Base-by-base conservation (phyloP, 805 yeast genomes). In the Ogataea haglerorum region DNA sequence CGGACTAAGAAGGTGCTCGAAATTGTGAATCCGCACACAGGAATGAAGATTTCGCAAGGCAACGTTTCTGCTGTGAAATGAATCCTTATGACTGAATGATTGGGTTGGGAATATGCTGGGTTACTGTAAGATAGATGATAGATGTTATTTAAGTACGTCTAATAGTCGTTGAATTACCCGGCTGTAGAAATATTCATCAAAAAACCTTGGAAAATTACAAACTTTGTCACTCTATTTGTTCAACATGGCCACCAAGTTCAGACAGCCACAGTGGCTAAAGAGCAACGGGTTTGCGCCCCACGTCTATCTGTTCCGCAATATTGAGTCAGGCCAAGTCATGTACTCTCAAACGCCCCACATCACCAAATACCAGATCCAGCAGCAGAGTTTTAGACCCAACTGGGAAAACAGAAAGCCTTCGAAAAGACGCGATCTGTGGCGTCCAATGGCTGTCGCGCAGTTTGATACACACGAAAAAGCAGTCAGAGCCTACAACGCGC, bases 351-450 rank as follows among this genome's bases (percentile, higher is more conserved):
- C 85, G 10, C 93, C 96, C 28, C 72, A 70, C 44, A 71, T 81
- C 67, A 39, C 74, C 47, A 29, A 52, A 28, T 63, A 70, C 30
- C 84, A 84, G 60, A 79, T 86, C 46, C 76, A 80, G 45, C 71
- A 67, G 47, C 93, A 83, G 67, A 87, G 85, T 61, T 74, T 73
- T 47, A 73, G 86, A 57, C 95, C 96, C 32, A 86, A 88, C 69
- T 86, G 95, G 95, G 84, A 86, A 58, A 88, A 90, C 69, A 73
- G 84, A 56, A 76, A 74, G 53, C 97, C 97, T 4, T 68, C 77
- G 27, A 70, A 80, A 52, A 79, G 98, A 66, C 74, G 82, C 53
- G 98, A 90, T 63, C 70, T 89, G 36, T 90, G 97, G 97, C 73
- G 91, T 53, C 75, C 90, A 38, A 77, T 91, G 86, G 86, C 93